Percentiles rank a stretch among this genome's conserved stretches.
phyloP scores from a whole-genome alignment of 2,329 filamentous ascomycete genomes.

The Epichloe brachyelytri region DNA sequence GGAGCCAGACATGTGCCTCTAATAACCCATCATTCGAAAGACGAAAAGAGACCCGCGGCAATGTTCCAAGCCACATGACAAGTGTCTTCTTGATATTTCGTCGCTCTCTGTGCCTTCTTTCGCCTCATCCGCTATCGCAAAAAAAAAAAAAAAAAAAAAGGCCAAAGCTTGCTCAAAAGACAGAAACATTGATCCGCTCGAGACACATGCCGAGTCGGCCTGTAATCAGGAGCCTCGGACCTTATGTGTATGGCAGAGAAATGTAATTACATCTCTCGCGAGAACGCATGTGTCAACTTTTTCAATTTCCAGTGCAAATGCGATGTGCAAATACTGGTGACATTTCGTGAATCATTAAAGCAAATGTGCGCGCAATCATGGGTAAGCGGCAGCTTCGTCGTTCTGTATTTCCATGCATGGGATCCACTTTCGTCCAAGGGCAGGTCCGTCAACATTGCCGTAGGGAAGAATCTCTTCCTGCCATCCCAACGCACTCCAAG shows the following conservation, averaged over 20 bases:
- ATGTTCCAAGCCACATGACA: neutral
- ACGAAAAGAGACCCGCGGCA: neutral
- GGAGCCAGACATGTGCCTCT: neutral
- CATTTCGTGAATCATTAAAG: conserved; percentile 7
- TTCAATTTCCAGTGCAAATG: conserved; percentile 1
- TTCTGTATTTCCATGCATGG: conserved; percentile 19
- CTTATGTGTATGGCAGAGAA: neutral
- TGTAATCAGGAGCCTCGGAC: neutral
- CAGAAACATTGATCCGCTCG: neutral
- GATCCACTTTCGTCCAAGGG: conserved; percentile 31
- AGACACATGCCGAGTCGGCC: neutral
- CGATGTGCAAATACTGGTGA: neutral
- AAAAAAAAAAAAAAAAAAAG: neutral
- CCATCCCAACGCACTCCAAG: conserved; percentile 38
- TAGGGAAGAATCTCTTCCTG: conserved; percentile 28
- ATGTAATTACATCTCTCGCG: neutral
- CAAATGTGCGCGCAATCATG: conserved; percentile 11
- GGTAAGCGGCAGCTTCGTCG: conserved; percentile 17
- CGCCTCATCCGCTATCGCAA: neutral
- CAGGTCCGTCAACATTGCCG: conserved; percentile 27
- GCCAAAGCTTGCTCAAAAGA: neutral
- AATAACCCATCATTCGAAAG: neutral
- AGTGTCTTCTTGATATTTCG: neutral
- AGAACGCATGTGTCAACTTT: neutral
- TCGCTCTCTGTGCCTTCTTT: neutral